Conservation (phyloP, 768 basidiomycete genomes). For the Cystofilobasidium ferigula region DNA sequence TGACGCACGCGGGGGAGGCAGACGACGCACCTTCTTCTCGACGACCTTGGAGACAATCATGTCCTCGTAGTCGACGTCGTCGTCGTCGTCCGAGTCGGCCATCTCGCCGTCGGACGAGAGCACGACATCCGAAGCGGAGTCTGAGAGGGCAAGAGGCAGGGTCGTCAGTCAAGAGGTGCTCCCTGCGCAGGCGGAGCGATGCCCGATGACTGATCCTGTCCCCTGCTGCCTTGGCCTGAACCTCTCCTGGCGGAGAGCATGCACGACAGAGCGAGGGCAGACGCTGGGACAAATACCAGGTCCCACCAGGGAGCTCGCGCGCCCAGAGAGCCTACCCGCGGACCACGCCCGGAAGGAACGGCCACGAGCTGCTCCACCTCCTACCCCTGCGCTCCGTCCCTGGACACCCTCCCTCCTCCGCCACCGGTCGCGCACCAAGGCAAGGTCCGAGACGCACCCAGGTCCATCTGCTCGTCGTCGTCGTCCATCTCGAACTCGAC, state of each 20-base stretch:
- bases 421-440: not conserved
- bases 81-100: conserved; percentile 21
- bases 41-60: conserved; percentile 16
- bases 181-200: too few relatives aligned
- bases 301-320: too few relatives aligned
- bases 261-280: too few relatives aligned
- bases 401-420: not conserved
- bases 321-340: too few relatives aligned
- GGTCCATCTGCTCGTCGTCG: not conserved
- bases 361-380: not conserved
- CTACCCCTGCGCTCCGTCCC: not conserved
- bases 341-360: too few relatives aligned
- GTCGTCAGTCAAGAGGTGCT: too few relatives aligned
- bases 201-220: not conserved
- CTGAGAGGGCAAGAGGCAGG: not conserved
- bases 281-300: too few relatives aligned
- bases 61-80: conserved; percentile 22
- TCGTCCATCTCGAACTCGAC: conserved; percentile 7
- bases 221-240: too few relatives aligned
- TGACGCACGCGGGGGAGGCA: not conserved
- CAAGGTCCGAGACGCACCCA: not conserved
- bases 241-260: too few relatives aligned
- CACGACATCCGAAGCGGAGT: conserved; percentile 20
- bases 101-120: conserved; percentile 16
- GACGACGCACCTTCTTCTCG: conserved; percentile 22